phyloP scores from a whole-genome alignment of 1,284 basidiomycete species.

The Pseudozyma pruni region DNA sequence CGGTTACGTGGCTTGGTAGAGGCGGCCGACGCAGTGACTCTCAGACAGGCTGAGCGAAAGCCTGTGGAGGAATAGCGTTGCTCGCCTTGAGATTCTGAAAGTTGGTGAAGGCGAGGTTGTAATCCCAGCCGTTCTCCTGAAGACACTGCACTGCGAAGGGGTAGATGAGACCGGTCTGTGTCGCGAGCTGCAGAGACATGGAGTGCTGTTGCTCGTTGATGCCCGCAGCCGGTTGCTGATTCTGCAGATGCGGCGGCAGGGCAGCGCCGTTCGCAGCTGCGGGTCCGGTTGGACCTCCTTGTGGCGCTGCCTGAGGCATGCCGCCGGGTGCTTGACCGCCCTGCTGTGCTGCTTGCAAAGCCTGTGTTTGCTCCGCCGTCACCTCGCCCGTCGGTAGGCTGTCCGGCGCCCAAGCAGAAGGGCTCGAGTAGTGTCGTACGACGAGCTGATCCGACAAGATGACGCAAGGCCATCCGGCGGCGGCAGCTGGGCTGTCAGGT shows the following conservation, averaged over 20 bases:
- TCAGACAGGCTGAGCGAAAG: constrained; percentile 38
- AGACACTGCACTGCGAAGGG: constrained; percentile 68
- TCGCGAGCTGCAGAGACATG: constrained; percentile 64
- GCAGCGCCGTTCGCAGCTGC: constrained; percentile 7
- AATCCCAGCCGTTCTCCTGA: constrained; percentile 68
- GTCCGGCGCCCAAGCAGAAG: constrained; percentile 73
- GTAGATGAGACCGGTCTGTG: constrained; percentile 66
- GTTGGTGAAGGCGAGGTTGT: constrained; percentile 60
- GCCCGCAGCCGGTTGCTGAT: constrained; percentile 41
- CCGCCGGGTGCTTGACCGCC: neutral
- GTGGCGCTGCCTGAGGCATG: constrained; percentile 4
- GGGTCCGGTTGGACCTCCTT: constrained; percentile 1
- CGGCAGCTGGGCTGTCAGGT: constrained; percentile 82
- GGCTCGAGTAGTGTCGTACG: constrained; percentile 83
- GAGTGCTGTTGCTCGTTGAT: constrained; percentile 66
- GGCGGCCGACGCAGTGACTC: neutral
- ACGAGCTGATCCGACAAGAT: constrained; percentile 89
- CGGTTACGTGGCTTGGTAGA: neutral
- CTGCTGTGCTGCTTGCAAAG: constrained; percentile 20
- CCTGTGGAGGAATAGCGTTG: constrained; percentile 53
- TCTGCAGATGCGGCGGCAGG: constrained; percentile 50
- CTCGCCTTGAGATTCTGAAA: constrained; percentile 65
- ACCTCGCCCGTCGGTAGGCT: constrained; percentile 52
- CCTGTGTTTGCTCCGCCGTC: constrained; percentile 31
- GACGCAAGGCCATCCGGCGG: constrained; percentile 86